Evolutionary conservation across 2,329 filamentous ascomycete genomes (phyloP).

Genomic region (Thielaviopsis cerberus): DNA sequence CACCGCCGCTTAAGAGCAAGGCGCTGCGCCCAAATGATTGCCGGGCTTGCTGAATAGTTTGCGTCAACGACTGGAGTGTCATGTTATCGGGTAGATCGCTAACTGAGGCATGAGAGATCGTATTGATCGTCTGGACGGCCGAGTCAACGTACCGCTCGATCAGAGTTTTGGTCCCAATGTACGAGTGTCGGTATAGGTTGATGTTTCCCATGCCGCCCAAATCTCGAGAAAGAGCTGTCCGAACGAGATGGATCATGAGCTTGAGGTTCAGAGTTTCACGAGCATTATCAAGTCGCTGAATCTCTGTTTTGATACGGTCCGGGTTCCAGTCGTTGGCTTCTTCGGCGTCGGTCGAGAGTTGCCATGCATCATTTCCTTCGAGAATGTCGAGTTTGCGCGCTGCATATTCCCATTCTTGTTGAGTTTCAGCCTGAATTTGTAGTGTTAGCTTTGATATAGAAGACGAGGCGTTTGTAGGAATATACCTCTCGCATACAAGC

Average conservation of each 20-base stretch:
- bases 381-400: constrained; percentile 61
- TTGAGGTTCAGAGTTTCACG: constrained; percentile 51
- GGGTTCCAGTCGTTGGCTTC: constrained; percentile 48
- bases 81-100: constrained; percentile 31
- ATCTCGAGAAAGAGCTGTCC: constrained; percentile 62
- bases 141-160: constrained; percentile 79
- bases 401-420: constrained; percentile 55
- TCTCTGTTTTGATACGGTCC: constrained; percentile 46
- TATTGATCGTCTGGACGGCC: constrained; percentile 53
- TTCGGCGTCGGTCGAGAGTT: constrained; percentile 26
- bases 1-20: constrained; percentile 65
- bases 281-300: constrained; percentile 57
- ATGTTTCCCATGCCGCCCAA: constrained; percentile 74
- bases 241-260: constrained; percentile 61
- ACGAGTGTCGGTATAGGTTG: constrained; percentile 64
- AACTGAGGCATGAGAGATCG: constrained; percentile 44
- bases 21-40: constrained; percentile 76
- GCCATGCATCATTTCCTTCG: constrained; percentile 71
- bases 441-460: neutral
- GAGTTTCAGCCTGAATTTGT: constrained; percentile 39
- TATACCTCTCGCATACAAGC: constrained; percentile 6
- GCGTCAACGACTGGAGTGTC: constrained; percentile 41
- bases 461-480: neutral
- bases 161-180: constrained; percentile 69
- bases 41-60: constrained; percentile 51